These are phyloP conservation scores for Rubia tinctorum DNA, from an alignment of 305 asterid species.

Conservation along the genomic window DNA sequence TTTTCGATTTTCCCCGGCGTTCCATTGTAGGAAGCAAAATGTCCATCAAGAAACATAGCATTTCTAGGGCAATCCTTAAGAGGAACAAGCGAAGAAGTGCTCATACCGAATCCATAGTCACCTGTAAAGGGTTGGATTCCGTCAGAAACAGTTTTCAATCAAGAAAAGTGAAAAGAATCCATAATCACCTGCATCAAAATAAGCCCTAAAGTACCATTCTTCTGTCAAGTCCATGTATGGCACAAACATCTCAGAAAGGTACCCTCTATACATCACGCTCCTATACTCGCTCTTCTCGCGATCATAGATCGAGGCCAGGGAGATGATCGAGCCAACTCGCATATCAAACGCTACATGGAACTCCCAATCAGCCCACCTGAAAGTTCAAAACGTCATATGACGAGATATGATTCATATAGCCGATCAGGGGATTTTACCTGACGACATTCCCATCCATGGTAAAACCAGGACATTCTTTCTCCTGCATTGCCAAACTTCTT, in stretches of 20 bases:
- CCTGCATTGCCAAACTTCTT: conserved; percentile 1
- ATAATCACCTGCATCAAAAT: conserved; percentile 42
- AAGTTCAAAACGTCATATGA: neutral
- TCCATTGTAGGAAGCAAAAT: conserved; percentile 39
- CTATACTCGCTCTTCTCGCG: conserved; percentile 33
- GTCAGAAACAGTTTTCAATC: no score
- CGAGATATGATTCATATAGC: neutral
- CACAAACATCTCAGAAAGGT: conserved; percentile 53
- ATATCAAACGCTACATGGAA: conserved; percentile 58
- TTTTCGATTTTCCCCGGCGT: conserved; percentile 29
- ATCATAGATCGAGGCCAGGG: conserved; percentile 57
- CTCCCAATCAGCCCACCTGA: conserved; percentile 65
- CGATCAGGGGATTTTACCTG: conserved; percentile 24
- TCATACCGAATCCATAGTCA: conserved; percentile 48
- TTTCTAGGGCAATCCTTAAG: conserved; percentile 51
- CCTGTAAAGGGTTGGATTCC: conserved; percentile 21
- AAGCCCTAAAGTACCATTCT: conserved; percentile 62
- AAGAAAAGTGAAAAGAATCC: no score
- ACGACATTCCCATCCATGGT: conserved; percentile 44
- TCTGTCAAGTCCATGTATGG: conserved; percentile 74
- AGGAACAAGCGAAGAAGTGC: conserved; percentile 47
- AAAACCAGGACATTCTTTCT: conserved; percentile 23
- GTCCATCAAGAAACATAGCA: conserved; percentile 54
- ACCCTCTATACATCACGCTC: conserved; percentile 59
- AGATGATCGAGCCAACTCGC: conserved; percentile 60